Evolutionary conservation across 2,329 filamentous ascomycete species (phyloP).

Genomic region (Claviceps sp.): DNA sequence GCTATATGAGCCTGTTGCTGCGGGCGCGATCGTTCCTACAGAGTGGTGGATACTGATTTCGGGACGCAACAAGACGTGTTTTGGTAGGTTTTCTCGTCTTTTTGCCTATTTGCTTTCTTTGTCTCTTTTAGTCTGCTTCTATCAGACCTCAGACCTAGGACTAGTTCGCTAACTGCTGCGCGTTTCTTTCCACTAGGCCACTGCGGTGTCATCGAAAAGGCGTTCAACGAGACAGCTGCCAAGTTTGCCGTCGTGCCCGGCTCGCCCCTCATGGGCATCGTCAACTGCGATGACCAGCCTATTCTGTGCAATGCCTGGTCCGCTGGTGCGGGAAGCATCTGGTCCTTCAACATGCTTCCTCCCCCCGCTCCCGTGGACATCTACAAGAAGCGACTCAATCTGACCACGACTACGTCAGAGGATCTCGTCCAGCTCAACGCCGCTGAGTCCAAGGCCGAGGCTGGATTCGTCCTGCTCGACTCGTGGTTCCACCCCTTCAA

Average conservation of each 20-base stretch:
- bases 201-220: slow-evolving; percentile 50
- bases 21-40: slow-evolving; percentile 48
- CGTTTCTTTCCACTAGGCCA: slow-evolving; percentile 32
- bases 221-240: slow-evolving; percentile 51
- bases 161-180: background rate
- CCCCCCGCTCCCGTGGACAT: slow-evolving; percentile 49
- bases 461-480: slow-evolving; percentile 36
- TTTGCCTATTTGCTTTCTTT: slow-evolving; percentile 8
- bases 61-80: slow-evolving; percentile 68
- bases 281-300: slow-evolving; percentile 64
- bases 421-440: slow-evolving; percentile 48
- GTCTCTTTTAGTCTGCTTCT: background rate
- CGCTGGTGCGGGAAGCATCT: slow-evolving; percentile 48
- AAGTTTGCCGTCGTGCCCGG: slow-evolving; percentile 48
- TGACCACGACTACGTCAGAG: slow-evolving; percentile 51
- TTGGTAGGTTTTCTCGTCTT: slow-evolving; percentile 31
- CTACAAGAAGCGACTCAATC: slow-evolving; percentile 53
- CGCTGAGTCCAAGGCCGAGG: slow-evolving; percentile 37
- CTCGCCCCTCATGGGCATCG: slow-evolving; percentile 51
- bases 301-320: slow-evolving; percentile 67
- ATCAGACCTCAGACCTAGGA: background rate
- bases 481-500: slow-evolving; percentile 67
- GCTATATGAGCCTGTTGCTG: slow-evolving; percentile 47
- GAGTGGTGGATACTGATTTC: slow-evolving; percentile 67
- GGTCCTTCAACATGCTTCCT: slow-evolving; percentile 55